A percentile compares a stretch with the other conserved stretches of the same genome.
Evolutionary conservation across 805 yeast species (phyloP).

Genomic region (Starmerella cellae): DNA sequence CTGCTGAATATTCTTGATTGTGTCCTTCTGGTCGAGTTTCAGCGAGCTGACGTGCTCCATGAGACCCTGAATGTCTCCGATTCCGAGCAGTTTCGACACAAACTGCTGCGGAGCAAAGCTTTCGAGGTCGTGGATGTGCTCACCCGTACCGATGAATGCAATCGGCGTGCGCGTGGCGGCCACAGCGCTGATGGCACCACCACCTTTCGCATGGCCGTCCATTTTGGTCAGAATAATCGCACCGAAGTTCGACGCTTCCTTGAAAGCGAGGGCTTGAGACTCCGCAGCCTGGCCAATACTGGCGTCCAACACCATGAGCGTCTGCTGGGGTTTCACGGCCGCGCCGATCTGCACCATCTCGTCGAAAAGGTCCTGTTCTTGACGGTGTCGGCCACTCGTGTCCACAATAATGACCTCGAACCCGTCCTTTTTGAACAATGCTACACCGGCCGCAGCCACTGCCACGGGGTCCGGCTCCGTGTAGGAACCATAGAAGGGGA

Average conservation of each 20-base stretch:
- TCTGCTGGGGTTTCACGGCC: conserved; percentile 84
- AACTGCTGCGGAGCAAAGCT: conserved; percentile 80
- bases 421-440: conserved; percentile 75
- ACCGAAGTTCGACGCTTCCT: conserved; percentile 85
- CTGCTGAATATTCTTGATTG: conserved; percentile 78
- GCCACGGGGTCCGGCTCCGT: conserved; percentile 91
- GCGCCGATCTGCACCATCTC: conserved; percentile 91
- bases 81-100: conserved; percentile 82
- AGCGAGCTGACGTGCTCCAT: conserved; percentile 87
- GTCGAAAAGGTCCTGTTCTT: conserved; percentile 76
- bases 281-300: conserved; percentile 98
- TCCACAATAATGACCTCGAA: conserved; percentile 91
- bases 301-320: conserved; percentile 95
- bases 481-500: conserved; percentile 90
- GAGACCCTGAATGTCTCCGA: conserved; percentile 87
- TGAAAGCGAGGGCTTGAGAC: conserved; percentile 84
- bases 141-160: conserved; percentile 95
- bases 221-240: conserved; percentile 87
- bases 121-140: conserved; percentile 86
- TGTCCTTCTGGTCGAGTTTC: conserved; percentile 74
- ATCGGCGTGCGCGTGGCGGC: conserved; percentile 95
- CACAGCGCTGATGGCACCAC: conserved; percentile 98
- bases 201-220: conserved; percentile 99
- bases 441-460: conserved; percentile 85
- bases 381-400: conserved; percentile 96